These are phyloP conservation scores for Trematosphaeria pertusa DNA, from an alignment of 2,329 filamentous ascomycete genomes.

Conservation along the genomic window DNA sequence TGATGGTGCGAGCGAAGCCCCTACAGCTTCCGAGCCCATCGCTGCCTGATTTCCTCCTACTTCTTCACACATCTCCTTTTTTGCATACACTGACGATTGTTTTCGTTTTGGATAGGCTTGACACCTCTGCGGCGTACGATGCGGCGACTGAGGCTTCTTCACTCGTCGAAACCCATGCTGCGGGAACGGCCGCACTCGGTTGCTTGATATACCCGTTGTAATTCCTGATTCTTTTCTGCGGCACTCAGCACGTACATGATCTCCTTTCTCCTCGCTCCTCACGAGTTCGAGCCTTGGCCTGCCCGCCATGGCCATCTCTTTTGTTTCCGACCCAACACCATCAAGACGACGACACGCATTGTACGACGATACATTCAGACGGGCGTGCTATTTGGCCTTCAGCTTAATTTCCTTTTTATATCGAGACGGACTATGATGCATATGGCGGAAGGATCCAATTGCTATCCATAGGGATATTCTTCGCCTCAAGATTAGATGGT, in stretches of 20 bases:
- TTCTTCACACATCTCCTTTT: constrained; percentile 15
- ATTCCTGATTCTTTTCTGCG: constrained; percentile 22
- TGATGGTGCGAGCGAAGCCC: constrained; percentile 45
- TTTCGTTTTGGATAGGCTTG: constrained; percentile 34
- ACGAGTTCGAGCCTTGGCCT: constrained; percentile 8
- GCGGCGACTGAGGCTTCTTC: constrained; percentile 42
- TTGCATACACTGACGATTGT: constrained; percentile 37
- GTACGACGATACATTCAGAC: constrained; percentile 17
- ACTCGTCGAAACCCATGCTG: constrained; percentile 39
- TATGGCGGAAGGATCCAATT: constrained; percentile 14
- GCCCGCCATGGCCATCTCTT: constrained; percentile 6
- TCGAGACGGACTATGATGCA: constrained; percentile 13
- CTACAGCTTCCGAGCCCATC: constrained; percentile 32
- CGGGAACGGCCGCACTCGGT: constrained; percentile 37
- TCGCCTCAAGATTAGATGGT: too few relatives aligned
- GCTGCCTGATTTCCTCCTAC: constrained; percentile 20
- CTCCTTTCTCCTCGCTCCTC: constrained; percentile 7
- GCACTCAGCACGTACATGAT: constrained; percentile 18
- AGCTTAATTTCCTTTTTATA: too few relatives aligned
- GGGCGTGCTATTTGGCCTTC: too few relatives aligned
- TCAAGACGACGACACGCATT: constrained; percentile 23
- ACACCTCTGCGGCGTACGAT: constrained; percentile 46
- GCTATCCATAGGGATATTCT: constrained; percentile 16
- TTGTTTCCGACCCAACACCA: constrained; percentile 1
- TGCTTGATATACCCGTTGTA: constrained; percentile 35